Evolutionary conservation across 805 yeast genomes (phyloP).

Genomic region (Sporopachydermia lactativora): DNA sequence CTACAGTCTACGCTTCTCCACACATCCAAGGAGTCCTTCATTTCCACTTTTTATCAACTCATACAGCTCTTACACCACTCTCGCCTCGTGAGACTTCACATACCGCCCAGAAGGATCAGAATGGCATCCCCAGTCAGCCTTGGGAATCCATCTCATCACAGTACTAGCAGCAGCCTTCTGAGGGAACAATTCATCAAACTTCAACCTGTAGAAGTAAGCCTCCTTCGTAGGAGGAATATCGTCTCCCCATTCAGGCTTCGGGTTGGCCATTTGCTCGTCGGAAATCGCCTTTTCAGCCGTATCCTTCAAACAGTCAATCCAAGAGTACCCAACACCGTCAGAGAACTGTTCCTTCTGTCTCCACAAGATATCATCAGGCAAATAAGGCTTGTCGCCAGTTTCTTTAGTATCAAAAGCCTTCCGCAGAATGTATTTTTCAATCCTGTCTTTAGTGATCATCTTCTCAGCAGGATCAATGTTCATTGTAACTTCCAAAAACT

Average conservation of each 20-base stretch:
- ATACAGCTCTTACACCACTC: constrained; percentile 26
- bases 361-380: constrained; percentile 95
- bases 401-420: constrained; percentile 91
- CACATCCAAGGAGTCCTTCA: too few species aligned
- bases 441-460: constrained; percentile 64
- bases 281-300: constrained; percentile 76
- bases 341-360: constrained; percentile 99
- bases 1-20: too few species aligned
- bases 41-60: too few species aligned
- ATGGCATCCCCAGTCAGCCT: constrained; percentile 99
- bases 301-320: constrained; percentile 98
- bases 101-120: constrained; percentile 98
- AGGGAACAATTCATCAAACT: constrained; percentile 89
- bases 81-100: constrained; percentile 77
- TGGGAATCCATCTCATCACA: constrained; percentile 99
- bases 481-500: constrained; percentile 85
- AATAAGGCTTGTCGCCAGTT: constrained; percentile 64
- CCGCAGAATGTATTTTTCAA: constrained; percentile 92
- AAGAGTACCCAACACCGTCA: constrained; percentile 98
- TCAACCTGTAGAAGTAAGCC: constrained; percentile 97
- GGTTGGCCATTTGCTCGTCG: constrained; percentile 82
- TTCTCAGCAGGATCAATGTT: constrained; percentile 90
- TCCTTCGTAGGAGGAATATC: constrained; percentile 96
- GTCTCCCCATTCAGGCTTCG: constrained; percentile 91
- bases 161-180: constrained; percentile 87